Base-by-base conservation (phyloP, 2,329 filamentous ascomycete species). In the Fusarium ambrosium region DNA sequence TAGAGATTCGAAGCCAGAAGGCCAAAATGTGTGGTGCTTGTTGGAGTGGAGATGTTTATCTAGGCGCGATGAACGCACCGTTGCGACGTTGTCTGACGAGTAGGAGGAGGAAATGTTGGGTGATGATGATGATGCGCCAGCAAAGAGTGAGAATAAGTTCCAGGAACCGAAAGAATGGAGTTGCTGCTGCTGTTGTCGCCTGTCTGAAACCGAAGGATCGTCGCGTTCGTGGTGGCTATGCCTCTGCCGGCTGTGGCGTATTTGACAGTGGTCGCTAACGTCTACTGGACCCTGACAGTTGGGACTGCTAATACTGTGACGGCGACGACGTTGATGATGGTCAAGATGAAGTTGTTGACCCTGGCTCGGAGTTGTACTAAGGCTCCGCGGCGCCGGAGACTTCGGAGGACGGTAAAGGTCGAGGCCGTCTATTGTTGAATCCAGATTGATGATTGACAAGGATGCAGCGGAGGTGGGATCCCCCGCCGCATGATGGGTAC, bases 381-480 rank as follows among this genome's bases (percentile, higher is more conserved):
- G 73, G 65, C 63, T 76, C 74, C 68, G 73, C 66, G 61, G 78
- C 73, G 68, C 62, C 76, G 76, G 71, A 70, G 74, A 55, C 59
- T 69, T 75, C 59, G 51, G 70, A 69, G 76, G 55, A 55, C 66
- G 68, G 62, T 69, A 58, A 64, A 67, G 60, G 76, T 79, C 78
- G 65, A 84, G 51, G 73, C 78, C 77, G 66, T 85, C 82, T 88
- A 87, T 84, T 80, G 87, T 84, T 80, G 87, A 82, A 88, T 91
- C 89, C 89, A 91, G 87, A 81, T 84, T 90, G 87, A 87, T 82
- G 78, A 79, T 78, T 74, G 79, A 79, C 78, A 82, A 77, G 80
- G 82, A 83, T 87, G 87, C 87, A 86, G 87, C 86, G 87, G 89
- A 89, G 88, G 82, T 78, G 75, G 80, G 83, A 86, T 89, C 89